Evolutionary conservation across 23 red algal genomes (phyloP).

Genomic region (Gracilaria vermiculophylla): DNA sequence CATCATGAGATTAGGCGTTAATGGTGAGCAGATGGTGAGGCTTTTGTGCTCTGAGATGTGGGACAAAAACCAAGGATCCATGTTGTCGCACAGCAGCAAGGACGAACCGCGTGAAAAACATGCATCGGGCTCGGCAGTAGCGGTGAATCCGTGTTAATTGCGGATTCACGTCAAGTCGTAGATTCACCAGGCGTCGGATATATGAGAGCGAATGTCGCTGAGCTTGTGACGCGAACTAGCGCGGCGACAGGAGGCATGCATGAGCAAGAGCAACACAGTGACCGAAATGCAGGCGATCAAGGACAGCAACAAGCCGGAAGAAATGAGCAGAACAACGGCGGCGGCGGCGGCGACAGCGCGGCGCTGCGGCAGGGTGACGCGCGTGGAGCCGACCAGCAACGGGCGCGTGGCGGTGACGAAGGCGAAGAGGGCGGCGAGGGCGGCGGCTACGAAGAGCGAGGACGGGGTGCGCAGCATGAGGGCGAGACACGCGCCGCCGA

Average conservation of each 20-base stretch:
- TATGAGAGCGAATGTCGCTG: conserved; percentile 25
- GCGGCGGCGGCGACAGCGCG: neutral
- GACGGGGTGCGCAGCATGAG: conserved; percentile 15
- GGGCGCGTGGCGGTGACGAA: conserved; percentile 23
- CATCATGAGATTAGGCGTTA: too few species aligned
- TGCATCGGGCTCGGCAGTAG: too few species aligned
- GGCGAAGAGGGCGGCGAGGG: neutral
- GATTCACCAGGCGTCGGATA: conserved; percentile 47
- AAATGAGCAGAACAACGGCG: neutral
- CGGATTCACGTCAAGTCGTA: too few species aligned
- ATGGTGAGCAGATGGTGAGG: too few species aligned
- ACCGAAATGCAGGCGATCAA: neutral
- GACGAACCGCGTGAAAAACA: too few species aligned
- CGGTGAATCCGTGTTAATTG: too few species aligned
- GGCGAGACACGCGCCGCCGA: neutral
- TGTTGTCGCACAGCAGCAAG: too few species aligned
- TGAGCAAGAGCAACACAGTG: neutral
- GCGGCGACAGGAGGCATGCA: conserved; percentile 26
- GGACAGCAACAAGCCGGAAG: conserved; percentile 14
- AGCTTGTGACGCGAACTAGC: conserved; percentile 32
- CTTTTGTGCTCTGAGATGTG: too few species aligned
- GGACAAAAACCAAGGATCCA: too few species aligned
- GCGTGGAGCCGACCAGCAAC: neutral
- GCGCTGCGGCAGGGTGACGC: conserved; percentile 16
- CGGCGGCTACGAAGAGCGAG: conserved; percentile 26